phyloP scores from a whole-genome alignment of 805 yeast genomes.

The Maudiozyma barnettii region DNA sequence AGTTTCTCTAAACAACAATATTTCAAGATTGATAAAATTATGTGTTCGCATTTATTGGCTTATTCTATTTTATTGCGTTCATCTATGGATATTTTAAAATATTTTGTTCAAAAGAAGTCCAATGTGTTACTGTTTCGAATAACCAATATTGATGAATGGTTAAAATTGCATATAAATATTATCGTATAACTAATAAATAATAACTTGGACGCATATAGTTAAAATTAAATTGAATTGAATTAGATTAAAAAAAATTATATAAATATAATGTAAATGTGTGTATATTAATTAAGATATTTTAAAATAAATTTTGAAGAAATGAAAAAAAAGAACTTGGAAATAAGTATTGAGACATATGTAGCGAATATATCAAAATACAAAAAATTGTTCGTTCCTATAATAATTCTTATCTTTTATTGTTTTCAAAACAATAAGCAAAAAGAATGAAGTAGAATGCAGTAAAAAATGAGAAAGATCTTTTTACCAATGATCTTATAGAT shows the following conservation, averaged over 20 bases:
- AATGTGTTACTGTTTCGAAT: conserved; percentile 20
- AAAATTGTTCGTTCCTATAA: no score
- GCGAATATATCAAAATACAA: no score
- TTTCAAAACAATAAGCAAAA: no score
- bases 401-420: neutral
- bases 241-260: no score
- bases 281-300: no score
- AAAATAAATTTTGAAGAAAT: no score
- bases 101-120: conserved; percentile 14
- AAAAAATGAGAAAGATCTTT: no score
- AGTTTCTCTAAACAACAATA: conserved; percentile 22
- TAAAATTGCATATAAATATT: conserved; percentile 28
- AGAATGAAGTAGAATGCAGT: neutral
- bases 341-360: no score
- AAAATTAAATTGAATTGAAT: neutral
- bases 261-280: no score
- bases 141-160: conserved; percentile 28
- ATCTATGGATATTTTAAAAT: conserved; percentile 10
- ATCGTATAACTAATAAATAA: conserved; percentile 8
- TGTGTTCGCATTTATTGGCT: conserved; percentile 29
- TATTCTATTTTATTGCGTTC: conserved; percentile 22
- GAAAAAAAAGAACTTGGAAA: no score
- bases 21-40: conserved; percentile 16
- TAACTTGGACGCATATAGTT: no score
- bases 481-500: no score